Conservation (phyloP, 331 rosid species). For the Rosa hybrid region DNA sequence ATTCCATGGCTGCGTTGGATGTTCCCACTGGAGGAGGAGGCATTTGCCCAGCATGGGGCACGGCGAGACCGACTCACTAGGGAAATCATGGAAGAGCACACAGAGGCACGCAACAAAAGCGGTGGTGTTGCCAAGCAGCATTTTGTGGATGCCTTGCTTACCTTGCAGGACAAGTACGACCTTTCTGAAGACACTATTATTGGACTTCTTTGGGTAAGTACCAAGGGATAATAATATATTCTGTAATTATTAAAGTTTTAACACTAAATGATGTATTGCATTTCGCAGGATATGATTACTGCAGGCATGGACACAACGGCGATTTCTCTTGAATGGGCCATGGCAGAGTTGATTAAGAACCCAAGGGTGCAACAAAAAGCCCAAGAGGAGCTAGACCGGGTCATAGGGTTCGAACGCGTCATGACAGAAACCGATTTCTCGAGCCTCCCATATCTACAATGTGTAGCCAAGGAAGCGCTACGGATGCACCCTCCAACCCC, state of each 20-base stretch:
- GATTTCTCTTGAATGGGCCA: conserved; percentile 82
- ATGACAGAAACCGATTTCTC: conserved; percentile 63
- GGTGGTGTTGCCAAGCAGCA: conserved; percentile 44
- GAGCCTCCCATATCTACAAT: conserved; percentile 69
- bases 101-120: conserved; percentile 34
- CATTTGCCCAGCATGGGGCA: conserved; percentile 47
- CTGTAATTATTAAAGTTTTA: background rate
- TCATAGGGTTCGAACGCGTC: conserved; percentile 63
- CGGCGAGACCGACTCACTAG: conserved; percentile 45
- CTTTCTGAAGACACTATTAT: conserved; percentile 89
- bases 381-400: conserved; percentile 77
- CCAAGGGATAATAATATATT: background rate
- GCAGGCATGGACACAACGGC: conserved; percentile 93
- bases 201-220: conserved; percentile 81
- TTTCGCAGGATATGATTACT: conserved; percentile 81
- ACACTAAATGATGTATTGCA: background rate
- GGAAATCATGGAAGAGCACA: conserved; percentile 49
- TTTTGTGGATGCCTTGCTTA: conserved; percentile 55
- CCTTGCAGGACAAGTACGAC: conserved; percentile 74
- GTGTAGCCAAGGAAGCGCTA: conserved; percentile 66
- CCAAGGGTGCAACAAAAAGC: conserved; percentile 86
- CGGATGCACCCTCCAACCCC: conserved; percentile 95
- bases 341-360: conserved; percentile 75
- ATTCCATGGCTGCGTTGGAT: conserved; percentile 87
- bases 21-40: conserved; percentile 83